These are phyloP conservation scores for Pulicaria dysenterica DNA, from an alignment of 129 eudicot genomes.

Conservation along the genomic window DNA sequence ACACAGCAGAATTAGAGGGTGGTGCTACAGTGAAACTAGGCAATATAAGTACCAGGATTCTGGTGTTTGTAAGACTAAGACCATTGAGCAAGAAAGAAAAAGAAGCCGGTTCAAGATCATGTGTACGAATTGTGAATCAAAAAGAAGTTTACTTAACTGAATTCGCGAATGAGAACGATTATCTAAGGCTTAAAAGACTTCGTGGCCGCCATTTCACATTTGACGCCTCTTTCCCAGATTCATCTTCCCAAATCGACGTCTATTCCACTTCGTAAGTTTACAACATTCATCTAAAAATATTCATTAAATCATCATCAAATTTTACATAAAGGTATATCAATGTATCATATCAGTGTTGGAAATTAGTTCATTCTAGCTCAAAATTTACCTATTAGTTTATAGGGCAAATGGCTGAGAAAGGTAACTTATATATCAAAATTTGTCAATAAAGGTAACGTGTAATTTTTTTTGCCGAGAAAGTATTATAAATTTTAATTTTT, in stretches of 20 bases:
- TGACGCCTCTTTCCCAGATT: slow-evolving; percentile 76
- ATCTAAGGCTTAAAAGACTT: slow-evolving; percentile 73
- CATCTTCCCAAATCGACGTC: slow-evolving; percentile 69
- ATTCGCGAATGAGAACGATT: slow-evolving; percentile 72
- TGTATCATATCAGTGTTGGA: too few relatives aligned
- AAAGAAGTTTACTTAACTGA: slow-evolving; percentile 86
- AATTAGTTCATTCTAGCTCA: too few relatives aligned
- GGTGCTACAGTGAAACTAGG: slow-evolving; percentile 33
- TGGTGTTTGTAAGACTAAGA: slow-evolving; percentile 81
- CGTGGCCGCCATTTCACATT: slow-evolving; percentile 87
- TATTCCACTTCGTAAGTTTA: slow-evolving; percentile 79
- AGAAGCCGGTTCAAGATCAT: slow-evolving; percentile 71
- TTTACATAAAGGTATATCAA: too few relatives aligned
- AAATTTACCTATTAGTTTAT: too few relatives aligned
- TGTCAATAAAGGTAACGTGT: too few relatives aligned
- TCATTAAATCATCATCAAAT: not conserved
- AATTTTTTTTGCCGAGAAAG: too few relatives aligned
- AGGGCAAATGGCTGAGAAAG: too few relatives aligned
- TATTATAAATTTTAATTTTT: too few relatives aligned
- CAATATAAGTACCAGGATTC: slow-evolving; percentile 47
- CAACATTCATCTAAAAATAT: not conserved
- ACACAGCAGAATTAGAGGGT: slow-evolving; percentile 42
- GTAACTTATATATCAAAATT: too few relatives aligned
- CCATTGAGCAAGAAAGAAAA: slow-evolving; percentile 81
- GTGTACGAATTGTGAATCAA: slow-evolving; percentile 69